Evolutionary conservation across 1,139 yeast genomes (phyloP), one percentile per base, ranked within the genome.

Genomic region (Candida sanyaensis): DNA sequence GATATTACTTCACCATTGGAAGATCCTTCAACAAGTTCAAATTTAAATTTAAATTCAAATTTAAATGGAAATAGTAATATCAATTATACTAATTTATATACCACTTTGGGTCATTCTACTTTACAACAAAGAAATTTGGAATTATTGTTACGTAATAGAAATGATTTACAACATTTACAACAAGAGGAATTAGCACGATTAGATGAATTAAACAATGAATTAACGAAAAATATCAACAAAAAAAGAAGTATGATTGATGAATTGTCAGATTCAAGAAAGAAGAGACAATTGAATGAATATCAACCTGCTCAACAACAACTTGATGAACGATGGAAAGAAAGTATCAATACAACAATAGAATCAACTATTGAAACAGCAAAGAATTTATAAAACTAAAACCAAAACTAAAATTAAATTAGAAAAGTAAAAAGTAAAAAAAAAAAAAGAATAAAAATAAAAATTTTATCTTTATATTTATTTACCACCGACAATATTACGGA

Each of bases 271-370:
- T 53, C 48, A 2, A 57, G 80, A 7, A 69, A 68, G 49, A 64
- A 61, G 49, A 60, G 73, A 48, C 80, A 74, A 55, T 45, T 59
- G 9, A 61, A 52, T 6, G 76, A 68, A 26, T 69, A 62, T 50
- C 58, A 62, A 48, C 75, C 78, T 1, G 72, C 66, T 21, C 58
- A 65, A 42, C 71, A 66, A 44, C 68, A 73, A 51, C 60, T 74
- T 42, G 57, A 63, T 29, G 60, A 60, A 23, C 56, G 70, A 49
- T 75, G 80, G 79, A 66, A 63, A 46, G 75, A 72, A 30, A 76
- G 77, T 3, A 58, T 75, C 30, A 61, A 61, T 45, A 55, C 68
- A 6, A 63, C 69, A 47, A 73, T 75, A 36, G 78, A 73, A 42
- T 49, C 66, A 42, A 68, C 70, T 13, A 58, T 69, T n/a, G 31